Evolutionary conservation across 495 filamentous ascomycete genomes (phyloP).

Genomic region (Penicillium cataractarum): DNA sequence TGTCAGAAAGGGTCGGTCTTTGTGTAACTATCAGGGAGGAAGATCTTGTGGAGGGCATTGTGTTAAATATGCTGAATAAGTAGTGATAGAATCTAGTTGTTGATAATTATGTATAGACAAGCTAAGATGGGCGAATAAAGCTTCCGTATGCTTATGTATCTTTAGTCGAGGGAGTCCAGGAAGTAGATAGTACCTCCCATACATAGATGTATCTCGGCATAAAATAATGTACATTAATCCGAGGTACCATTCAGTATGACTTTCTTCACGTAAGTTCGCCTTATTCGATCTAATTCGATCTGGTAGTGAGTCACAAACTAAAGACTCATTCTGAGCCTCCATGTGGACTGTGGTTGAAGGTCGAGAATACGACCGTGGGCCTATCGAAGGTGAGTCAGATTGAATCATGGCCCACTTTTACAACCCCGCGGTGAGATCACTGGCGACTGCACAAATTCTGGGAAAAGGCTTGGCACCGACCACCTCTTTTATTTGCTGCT

Average conservation of each 20-base stretch:
- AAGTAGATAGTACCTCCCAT: neutral
- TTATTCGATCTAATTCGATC: neutral
- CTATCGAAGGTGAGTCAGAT: conserved; percentile 22
- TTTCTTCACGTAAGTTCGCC: neutral
- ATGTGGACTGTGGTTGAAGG: neutral
- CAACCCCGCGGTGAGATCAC: conserved; percentile 11
- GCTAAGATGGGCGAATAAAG: neutral
- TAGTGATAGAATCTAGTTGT: neutral
- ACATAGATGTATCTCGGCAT: neutral
- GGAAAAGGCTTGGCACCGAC: conserved; percentile 19
- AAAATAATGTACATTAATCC: neutral
- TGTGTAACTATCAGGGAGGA: too few species aligned
- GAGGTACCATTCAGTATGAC: neutral
- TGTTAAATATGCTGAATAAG: neutral
- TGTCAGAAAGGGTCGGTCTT: neutral
- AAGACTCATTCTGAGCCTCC: neutral
- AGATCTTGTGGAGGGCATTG: too few species aligned
- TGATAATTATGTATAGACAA: neutral
- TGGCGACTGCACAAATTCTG: neutral
- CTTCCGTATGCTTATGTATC: neutral
- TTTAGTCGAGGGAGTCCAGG: neutral
- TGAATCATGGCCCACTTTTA: conserved; percentile 18
- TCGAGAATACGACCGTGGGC: neutral
- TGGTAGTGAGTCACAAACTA: neutral
- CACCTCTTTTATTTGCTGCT: neutral